These are phyloP conservation scores for Colletotrichum sansevieriae DNA, from an alignment of 2,329 filamentous ascomycete genomes.

Conservation along the genomic window DNA sequence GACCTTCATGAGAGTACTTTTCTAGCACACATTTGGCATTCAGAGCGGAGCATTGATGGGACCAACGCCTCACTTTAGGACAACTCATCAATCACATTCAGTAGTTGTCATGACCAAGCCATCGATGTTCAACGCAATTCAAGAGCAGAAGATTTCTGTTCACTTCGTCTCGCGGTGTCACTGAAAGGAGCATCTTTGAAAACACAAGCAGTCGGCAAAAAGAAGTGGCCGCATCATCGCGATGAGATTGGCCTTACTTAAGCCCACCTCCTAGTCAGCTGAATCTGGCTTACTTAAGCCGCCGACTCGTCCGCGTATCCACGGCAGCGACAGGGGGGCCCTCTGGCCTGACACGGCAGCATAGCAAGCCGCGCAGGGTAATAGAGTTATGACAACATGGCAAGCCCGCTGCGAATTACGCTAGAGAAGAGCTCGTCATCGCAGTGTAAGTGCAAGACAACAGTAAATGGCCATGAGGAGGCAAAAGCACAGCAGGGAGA, in stretches of 20 bases:
- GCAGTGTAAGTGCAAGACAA: background rate
- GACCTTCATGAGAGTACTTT: background rate
- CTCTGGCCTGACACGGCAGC: slow-evolving; percentile 37
- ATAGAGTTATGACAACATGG: slow-evolving; percentile 39
- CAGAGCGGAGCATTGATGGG: slow-evolving; percentile 26
- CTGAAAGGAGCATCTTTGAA: background rate
- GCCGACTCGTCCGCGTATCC: slow-evolving; percentile 33
- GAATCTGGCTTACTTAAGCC: slow-evolving; percentile 29
- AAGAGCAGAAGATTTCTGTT: background rate
- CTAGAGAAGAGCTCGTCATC: slow-evolving; percentile 25
- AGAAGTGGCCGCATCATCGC: slow-evolving; percentile 11
- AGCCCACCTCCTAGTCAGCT: slow-evolving; percentile 9
- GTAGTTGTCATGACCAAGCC: background rate
- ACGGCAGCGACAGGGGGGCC: slow-evolving; percentile 32
- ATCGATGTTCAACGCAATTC: background rate
- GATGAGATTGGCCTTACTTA: slow-evolving; percentile 17
- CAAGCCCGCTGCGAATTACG: slow-evolving; percentile 33
- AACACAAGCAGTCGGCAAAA: background rate
- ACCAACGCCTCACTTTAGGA: slow-evolving; percentile 21
- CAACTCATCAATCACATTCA: background rate
- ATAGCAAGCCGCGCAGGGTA: slow-evolving; percentile 39
- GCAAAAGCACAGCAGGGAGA: background rate
- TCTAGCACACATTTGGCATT: background rate
- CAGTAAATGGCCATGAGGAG: background rate
- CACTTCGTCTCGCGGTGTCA: no score